A percentile compares a stretch with the other conserved stretches of the same genome.
phyloP scores from a whole-genome alignment of 2,329 filamentous ascomycete species.

The Corynespora cassiicola region DNA sequence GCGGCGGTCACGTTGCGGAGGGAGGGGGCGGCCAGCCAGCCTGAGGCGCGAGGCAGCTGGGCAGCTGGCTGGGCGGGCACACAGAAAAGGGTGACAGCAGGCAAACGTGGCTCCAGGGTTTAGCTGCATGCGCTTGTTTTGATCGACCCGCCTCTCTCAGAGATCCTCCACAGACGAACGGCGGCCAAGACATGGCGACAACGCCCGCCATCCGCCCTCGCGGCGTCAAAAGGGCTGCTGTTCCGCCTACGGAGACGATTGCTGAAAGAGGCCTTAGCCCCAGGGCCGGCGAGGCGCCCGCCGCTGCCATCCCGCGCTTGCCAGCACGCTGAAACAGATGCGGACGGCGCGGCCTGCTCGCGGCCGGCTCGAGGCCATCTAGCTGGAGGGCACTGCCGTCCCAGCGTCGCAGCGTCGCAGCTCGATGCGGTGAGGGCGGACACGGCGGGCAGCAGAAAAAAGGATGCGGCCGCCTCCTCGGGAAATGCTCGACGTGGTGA shows the following conservation, averaged over 20 bases:
- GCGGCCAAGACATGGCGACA: conserved; percentile 40
- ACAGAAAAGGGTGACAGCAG: conserved; percentile 29
- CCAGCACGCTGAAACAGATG: conserved; percentile 39
- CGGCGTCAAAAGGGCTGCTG: conserved; percentile 37
- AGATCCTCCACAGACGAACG: conserved; percentile 46
- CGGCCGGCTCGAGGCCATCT: too few relatives aligned
- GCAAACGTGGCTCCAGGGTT: conserved; percentile 48
- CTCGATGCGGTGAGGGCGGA: conserved; percentile 30
- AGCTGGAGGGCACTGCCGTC: conserved; percentile 24
- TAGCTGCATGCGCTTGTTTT: conserved; percentile 47
- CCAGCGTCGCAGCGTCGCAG: too few relatives aligned
- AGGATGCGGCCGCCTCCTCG: too few relatives aligned
- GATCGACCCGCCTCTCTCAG: conserved; percentile 47
- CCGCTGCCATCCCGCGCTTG: conserved; percentile 38
- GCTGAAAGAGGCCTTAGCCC: conserved; percentile 36
- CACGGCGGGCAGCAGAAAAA: too few relatives aligned
- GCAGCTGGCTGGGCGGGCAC: neutral
- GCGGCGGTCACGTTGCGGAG: too few relatives aligned
- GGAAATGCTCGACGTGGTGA: neutral
- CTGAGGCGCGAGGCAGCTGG: neutral
- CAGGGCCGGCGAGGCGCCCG: conserved; percentile 32
- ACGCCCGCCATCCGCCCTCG: conserved; percentile 44
- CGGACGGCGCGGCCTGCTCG: conserved; percentile 30
- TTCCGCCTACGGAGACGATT: conserved; percentile 36
- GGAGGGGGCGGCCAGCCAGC: conserved; percentile 3